Conservation (phyloP, 2,329 filamentous ascomycete genomes). For the Neofusicoccum umdonicola region DNA sequence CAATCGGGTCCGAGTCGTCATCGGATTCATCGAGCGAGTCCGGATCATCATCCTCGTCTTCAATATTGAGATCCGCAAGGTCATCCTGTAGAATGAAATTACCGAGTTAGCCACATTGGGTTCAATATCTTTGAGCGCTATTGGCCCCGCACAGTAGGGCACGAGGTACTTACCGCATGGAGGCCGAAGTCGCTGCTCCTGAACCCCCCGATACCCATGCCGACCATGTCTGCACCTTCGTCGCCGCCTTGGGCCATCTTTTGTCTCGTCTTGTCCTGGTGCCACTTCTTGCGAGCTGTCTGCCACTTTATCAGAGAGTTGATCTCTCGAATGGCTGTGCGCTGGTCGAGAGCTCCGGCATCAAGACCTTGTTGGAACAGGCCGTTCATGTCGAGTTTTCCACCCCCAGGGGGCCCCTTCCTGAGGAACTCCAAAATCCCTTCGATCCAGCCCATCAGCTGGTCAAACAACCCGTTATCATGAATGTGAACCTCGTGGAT, state of each 20-base stretch:
- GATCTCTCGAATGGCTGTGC: slow-evolving; percentile 74
- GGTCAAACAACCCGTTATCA: slow-evolving; percentile 93
- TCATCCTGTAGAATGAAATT: slow-evolving; percentile 53
- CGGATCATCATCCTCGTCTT: slow-evolving; percentile 61
- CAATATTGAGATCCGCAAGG: slow-evolving; percentile 79
- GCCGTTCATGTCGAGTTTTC: slow-evolving; percentile 90
- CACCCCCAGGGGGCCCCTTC: slow-evolving; percentile 72
- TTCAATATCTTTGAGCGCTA: neutral
- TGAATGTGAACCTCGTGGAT: slow-evolving; percentile 96
- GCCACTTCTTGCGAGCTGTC: slow-evolving; percentile 94
- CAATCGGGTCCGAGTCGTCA: slow-evolving; percentile 82
- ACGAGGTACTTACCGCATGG: slow-evolving; percentile 58
- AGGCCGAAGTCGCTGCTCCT: slow-evolving; percentile 85
- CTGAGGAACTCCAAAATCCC: slow-evolving; percentile 90
- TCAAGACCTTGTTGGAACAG: slow-evolving; percentile 79
- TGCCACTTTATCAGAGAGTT: slow-evolving; percentile 89
- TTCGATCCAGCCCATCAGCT: slow-evolving; percentile 96
- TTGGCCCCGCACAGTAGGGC: neutral
- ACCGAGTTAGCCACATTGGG: neutral
- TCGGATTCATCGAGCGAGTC: slow-evolving; percentile 61
- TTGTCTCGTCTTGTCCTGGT: slow-evolving; percentile 93
- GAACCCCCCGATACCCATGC: slow-evolving; percentile 50
- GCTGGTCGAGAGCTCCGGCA: slow-evolving; percentile 65
- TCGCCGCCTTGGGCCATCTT: slow-evolving; percentile 87
- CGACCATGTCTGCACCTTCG: slow-evolving; percentile 46